Percentiles rank a stretch among this genome's conserved stretches.
phyloP scores from a whole-genome alignment of 2,329 filamentous ascomycete genomes.

The Alternaria infectoria region DNA sequence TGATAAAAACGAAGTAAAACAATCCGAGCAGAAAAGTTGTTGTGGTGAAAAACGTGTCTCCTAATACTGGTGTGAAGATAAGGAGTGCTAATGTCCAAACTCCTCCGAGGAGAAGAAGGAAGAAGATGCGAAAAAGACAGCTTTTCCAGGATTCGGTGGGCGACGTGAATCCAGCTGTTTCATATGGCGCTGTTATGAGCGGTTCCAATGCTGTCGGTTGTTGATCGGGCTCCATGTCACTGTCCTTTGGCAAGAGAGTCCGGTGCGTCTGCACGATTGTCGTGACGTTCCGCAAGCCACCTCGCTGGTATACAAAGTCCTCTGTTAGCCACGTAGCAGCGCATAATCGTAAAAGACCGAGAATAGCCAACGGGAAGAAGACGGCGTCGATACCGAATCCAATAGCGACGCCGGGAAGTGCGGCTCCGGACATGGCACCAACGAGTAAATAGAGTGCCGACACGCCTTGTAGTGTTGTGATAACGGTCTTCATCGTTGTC shows the following conservation, averaged over 20 bases:
- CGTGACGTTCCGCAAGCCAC: not conserved
- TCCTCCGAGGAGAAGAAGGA: not conserved
- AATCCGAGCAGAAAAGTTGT: not conserved
- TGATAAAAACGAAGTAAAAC: not conserved
- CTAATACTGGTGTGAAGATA: not conserved
- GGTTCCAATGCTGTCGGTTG: not conserved
- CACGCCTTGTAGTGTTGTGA: slow-evolving; percentile 20
- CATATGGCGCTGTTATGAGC: not conserved
- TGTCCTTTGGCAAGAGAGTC: not conserved
- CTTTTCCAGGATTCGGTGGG: not conserved
- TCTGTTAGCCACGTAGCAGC: slow-evolving; percentile 22
- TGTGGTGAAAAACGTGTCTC: not conserved
- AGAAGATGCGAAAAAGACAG: not conserved
- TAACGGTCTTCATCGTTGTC: slow-evolving; percentile 20
- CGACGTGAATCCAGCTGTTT: not conserved
- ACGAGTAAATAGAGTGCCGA: slow-evolving; percentile 15
- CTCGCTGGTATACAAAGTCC: slow-evolving; percentile 13
- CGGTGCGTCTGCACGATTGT: not conserved
- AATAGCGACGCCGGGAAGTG: not conserved
- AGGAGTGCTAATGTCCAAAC: not conserved
- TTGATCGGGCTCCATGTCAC: not conserved
- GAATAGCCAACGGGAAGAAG: slow-evolving; percentile 18
- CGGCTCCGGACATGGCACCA: not conserved
- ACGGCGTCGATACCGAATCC: slow-evolving; percentile 2
- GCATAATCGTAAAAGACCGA: slow-evolving; percentile 18